phyloP scores from a whole-genome alignment of 2,329 filamentous ascomycete species.

The Cordyceps farinosa region DNA sequence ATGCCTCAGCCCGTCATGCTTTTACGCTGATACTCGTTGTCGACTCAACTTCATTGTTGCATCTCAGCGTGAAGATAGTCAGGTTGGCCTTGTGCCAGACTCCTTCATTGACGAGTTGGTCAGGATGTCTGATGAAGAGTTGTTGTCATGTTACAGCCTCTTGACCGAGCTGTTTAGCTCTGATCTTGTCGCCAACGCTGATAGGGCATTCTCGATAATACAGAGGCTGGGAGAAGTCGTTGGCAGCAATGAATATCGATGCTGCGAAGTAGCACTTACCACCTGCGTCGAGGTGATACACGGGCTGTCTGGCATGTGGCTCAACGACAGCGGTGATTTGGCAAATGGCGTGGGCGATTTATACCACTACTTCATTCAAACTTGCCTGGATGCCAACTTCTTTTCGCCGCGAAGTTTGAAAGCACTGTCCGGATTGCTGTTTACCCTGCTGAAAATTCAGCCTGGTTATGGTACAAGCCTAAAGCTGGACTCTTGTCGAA shows the following conservation, averaged over 20 bases:
- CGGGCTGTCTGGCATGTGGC: constrained; percentile 62
- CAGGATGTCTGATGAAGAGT: constrained; percentile 47
- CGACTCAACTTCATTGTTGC: constrained; percentile 44
- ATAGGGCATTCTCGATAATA: constrained; percentile 46
- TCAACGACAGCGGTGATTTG: constrained; percentile 55
- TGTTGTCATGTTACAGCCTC: constrained; percentile 49
- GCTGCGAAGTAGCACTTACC: constrained; percentile 69
- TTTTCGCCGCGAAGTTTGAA: constrained; percentile 68
- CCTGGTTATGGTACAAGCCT: constrained; percentile 62
- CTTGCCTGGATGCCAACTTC: constrained; percentile 62
- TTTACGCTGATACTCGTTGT: constrained; percentile 45
- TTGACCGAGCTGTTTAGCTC: constrained; percentile 51
- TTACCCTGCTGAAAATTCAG: constrained; percentile 63
- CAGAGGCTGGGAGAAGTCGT: constrained; percentile 51
- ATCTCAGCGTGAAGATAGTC: constrained; percentile 40
- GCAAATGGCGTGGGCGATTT: constrained; percentile 67
- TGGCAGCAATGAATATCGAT: constrained; percentile 57
- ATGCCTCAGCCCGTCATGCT: constrained; percentile 41
- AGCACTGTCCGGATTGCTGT: constrained; percentile 63
- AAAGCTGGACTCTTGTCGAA: constrained; percentile 57
- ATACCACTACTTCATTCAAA: constrained; percentile 72
- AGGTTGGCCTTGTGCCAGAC: constrained; percentile 48
- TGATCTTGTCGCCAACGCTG: constrained; percentile 47
- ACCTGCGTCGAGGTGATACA: constrained; percentile 66
- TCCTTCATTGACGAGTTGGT: constrained; percentile 49